A percentile compares a stretch with the other conserved stretches of the same genome.
phyloP scores from a whole-genome alignment of 371 early-diverging fungal genomes.

The Zopfochytrium polystomum region DNA sequence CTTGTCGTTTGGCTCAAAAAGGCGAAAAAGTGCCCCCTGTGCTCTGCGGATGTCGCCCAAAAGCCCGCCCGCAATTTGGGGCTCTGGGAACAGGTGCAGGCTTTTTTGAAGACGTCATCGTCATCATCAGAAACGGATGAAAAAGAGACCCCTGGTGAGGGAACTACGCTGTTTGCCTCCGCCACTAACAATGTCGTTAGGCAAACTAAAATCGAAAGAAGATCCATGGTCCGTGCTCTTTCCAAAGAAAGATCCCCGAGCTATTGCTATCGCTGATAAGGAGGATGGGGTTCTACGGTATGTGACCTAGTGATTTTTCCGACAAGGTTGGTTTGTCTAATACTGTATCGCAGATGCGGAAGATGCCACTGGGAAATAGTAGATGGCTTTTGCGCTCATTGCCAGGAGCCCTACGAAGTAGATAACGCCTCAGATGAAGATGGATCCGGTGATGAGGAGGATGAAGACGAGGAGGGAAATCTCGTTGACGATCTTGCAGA shows the following conservation, averaged over 20 bases:
- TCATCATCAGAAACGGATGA: not conserved
- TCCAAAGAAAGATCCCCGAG: not conserved
- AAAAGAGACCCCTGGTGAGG: not conserved
- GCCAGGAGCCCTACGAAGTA: too few relatives aligned
- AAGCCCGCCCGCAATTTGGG: not conserved
- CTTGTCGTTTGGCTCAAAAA: not conserved
- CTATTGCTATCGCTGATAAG: not conserved
- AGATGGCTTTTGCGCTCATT: not conserved
- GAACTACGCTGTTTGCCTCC: not conserved
- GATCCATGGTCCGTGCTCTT: not conserved
- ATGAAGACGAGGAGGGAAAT: not conserved
- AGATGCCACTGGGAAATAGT: not conserved
- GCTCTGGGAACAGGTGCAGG: not conserved
- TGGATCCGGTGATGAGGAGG: not conserved
- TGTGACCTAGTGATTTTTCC: too few relatives aligned
- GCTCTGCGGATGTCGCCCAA: not conserved
- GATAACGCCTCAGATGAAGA: not conserved
- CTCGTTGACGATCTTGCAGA: slow-evolving; percentile 1
- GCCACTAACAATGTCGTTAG: too few relatives aligned
- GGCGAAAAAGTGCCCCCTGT: not conserved
- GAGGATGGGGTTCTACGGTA: slow-evolving; percentile 1
- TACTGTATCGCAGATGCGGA: too few relatives aligned
- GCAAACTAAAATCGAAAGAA: too few relatives aligned
- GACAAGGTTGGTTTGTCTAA: too few relatives aligned
- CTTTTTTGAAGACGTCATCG: not conserved